Base-by-base conservation (phyloP, 768 basidiomycete species). In the Cystobasidium onofrii region DNA sequence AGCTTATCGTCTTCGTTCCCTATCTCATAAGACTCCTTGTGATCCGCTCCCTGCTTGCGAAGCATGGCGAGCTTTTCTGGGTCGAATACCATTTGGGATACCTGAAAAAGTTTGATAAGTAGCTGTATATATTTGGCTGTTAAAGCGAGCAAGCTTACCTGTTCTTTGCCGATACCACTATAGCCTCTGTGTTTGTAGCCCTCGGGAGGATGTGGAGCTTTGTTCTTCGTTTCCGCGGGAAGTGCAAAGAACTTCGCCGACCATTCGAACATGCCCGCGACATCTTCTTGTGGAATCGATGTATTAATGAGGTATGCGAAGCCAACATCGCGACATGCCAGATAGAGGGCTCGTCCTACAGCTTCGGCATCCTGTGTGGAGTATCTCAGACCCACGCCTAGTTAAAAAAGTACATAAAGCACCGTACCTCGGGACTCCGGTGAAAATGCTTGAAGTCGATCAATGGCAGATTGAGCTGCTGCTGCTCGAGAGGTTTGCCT, bases 321-420 rank as follows among this genome's bases (percentile, higher is more conserved):
- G 0, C 79, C 79, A 27, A 78, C 78, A 54, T 78, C 78, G 27
- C 75, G 65, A 64, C 77, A 78, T 1, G 79, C 79, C 4, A 65
- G 41, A 62, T 77, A 78, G 55, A 78, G 74, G 15, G 64, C 54
- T 31, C 74, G 31, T 12, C 70, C 78, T 29, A 78, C 75, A 1
- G 60, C 65, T 23, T 60, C 52, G 1, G 74, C 77, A 23, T 61
- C 52, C 66, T 52, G 7, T 17, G 15, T 69, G 23, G 4, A 27
- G 57, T 17, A 13, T 60, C 10, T 25, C 25, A 60, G 10, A 39
- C 23, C 15, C 33, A n/a, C 10, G 10, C 9, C 20, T 29, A 55
- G 54, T 55, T n/a, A 55, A n/a, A 12, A 9, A 10, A 23, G 9
- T 7, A 9, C 57, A 27, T 12, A 2, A 27, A 15, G 25, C 33